These are phyloP conservation scores for Claviceps sp. DNA, from an alignment of 2,329 filamentous ascomycete genomes.

Conservation along the genomic window DNA sequence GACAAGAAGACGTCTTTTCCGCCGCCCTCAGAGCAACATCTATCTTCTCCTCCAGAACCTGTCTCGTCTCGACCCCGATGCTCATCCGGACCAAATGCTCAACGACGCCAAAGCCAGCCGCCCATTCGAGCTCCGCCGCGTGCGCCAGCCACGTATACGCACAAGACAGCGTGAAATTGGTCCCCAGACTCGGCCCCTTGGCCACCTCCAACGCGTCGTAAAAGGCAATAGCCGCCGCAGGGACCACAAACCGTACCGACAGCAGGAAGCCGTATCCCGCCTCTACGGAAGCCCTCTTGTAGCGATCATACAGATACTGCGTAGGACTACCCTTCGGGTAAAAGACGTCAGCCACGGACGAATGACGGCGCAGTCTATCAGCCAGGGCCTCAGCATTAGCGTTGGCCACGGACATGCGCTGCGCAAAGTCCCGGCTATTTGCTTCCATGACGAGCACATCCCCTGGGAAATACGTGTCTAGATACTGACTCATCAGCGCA, in stretches of 20 bases:
- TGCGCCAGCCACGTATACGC: slow-evolving; percentile 28
- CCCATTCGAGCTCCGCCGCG: slow-evolving; percentile 22
- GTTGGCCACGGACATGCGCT: slow-evolving; percentile 17
- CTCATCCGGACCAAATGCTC: slow-evolving; percentile 29
- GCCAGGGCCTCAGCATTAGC: slow-evolving; percentile 14
- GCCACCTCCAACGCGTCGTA: slow-evolving; percentile 34
- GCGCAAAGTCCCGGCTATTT: slow-evolving; percentile 25
- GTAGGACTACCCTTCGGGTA: slow-evolving; percentile 28
- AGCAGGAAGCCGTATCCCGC: slow-evolving; percentile 39
- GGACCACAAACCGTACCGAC: slow-evolving; percentile 31
- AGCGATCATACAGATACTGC: slow-evolving; percentile 18
- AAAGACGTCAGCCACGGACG: slow-evolving; percentile 17
- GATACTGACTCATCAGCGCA: slow-evolving; percentile 9
- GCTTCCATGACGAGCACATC: slow-evolving; percentile 20
- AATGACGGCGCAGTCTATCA: slow-evolving; percentile 14
- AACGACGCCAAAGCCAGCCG: slow-evolving; percentile 24
- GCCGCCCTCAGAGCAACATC: neutral
- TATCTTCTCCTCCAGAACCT: neutral
- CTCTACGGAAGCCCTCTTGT: slow-evolving; percentile 12
- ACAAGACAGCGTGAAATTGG: slow-evolving; percentile 31
- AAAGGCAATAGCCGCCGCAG: slow-evolving; percentile 26
- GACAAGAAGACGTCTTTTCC: neutral
- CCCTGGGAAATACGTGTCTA: slow-evolving; percentile 13
- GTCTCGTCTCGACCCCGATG: slow-evolving; percentile 26
- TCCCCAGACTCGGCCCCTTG: slow-evolving; percentile 37